These are phyloP conservation scores for Madurella fahalii DNA, from an alignment of 2,329 filamentous ascomycete genomes.

Conservation along the genomic window DNA sequence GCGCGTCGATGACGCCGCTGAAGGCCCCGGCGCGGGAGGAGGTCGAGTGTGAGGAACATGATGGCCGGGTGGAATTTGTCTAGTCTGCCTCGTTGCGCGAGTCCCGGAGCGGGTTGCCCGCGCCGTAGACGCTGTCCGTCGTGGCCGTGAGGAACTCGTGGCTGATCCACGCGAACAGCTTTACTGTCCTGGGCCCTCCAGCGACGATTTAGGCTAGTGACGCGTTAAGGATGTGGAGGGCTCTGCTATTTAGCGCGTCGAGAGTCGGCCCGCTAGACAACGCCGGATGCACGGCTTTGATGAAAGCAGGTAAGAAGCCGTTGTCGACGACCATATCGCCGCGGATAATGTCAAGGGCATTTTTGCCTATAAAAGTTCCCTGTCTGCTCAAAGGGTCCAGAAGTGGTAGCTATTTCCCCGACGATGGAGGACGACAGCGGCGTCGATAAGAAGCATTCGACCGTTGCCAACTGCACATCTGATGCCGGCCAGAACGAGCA, in stretches of 20 bases:
- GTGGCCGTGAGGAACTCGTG: constrained; percentile 17
- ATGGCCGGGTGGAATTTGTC: constrained; percentile 19
- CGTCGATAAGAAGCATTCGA: no score
- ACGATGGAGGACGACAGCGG: no score
- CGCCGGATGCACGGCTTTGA: constrained; percentile 14
- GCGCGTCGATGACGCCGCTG: background rate
- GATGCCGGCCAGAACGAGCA: no score
- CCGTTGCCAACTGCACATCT: no score
- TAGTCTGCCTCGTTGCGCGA: constrained; percentile 4
- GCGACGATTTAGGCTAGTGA: background rate
- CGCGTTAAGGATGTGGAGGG: constrained; percentile 4
- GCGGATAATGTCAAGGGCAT: constrained; percentile 9
- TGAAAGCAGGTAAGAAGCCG: constrained; percentile 17
- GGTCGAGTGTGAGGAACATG: constrained; percentile 20
- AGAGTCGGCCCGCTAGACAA: constrained; percentile 8
- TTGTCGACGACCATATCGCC: constrained; percentile 16
- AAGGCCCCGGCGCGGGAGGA: constrained; percentile 9
- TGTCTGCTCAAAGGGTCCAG: no score
- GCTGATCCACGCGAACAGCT: constrained; percentile 14
- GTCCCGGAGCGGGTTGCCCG: constrained; percentile 19
- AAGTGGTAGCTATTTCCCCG: no score
- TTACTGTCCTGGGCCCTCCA: background rate
- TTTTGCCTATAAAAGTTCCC: no score
- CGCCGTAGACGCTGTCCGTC: constrained; percentile 20
- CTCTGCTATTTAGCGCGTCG: constrained; percentile 6